Base-by-base conservation (phyloP, 148 eudicot species). In the Rhododendron williamsianum region DNA sequence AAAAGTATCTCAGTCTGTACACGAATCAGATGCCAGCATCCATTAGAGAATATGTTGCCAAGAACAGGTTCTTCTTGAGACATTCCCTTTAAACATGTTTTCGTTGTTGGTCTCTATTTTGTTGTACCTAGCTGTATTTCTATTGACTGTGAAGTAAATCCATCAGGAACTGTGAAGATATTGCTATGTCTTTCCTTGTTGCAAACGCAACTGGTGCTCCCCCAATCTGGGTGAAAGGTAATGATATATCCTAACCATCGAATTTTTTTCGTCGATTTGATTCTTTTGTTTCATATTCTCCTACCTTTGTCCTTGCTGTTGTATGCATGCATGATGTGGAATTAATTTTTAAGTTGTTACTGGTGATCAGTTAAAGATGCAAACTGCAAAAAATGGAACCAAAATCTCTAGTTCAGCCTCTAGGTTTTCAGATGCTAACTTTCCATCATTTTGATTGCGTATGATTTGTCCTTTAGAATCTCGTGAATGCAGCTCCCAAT, bases 181-280 rank as follows among this genome's bases (percentile, higher is more conserved):
- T 96, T 87, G 98, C 98, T 23, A 95, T 95, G 97, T 95, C 98
- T 58, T 93, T 95, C 89, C 94, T 95, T 82, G 93, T 95, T 76
- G 98, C 98, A 82, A 95, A 95, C 90, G 96, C 94, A 52, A 94
- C 98, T 84, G 91, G 90, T 81, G 90, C 96, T 90, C 98, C 98
- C 86, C 98, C 98, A 67, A 88, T 95, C 38, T 95, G 98, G 98
- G 98, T 93, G 80, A 94, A 96, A 94, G 98, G 98, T 96, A 84
- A 69, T 76, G 65, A 82, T 43, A 9, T 54, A 48, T 38, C 30
- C n/a, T 45, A 49, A 33, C 48, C 48, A 33, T 72, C 18, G 1
- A 18, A 9, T 19, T 73, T 8, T 71, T 19, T 69, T 83, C 7
- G 1, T 2, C n/a, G 0, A 6, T 41, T 41, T 23, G 27, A 33